These are phyloP conservation scores for Aspergillus pseudotamarii DNA, from an alignment of 2,329 filamentous ascomycete species.

Conservation along the genomic window DNA sequence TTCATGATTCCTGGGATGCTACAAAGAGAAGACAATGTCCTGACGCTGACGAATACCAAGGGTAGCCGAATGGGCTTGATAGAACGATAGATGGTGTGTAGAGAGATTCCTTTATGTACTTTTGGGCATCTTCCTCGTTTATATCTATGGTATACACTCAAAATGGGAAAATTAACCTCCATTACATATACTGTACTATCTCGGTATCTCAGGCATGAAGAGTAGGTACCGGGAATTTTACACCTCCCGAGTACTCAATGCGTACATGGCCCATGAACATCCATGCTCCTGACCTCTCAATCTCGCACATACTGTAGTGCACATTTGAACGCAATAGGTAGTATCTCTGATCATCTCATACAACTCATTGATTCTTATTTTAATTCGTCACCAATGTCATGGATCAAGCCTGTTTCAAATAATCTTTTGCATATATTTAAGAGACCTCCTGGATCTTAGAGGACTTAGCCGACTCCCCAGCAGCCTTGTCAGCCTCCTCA, in stretches of 20 bases:
- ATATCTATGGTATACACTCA: not conserved
- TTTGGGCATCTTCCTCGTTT: not conserved
- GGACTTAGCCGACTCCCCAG: constrained; percentile 41
- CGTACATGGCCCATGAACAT: not conserved
- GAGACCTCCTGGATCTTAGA: constrained; percentile 42
- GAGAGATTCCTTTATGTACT: not conserved
- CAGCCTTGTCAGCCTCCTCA: constrained; percentile 45
- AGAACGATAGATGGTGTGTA: not conserved
- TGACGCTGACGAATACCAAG: not conserved
- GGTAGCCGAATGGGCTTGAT: not conserved
- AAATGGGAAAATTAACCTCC: not conserved
- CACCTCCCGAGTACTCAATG: not conserved
- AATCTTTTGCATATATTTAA: constrained; percentile 22
- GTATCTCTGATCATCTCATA: constrained; percentile 10
- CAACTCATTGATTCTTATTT: constrained; percentile 26
- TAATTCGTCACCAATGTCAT: constrained; percentile 26
- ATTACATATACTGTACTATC: not conserved
- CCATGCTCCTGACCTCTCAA: not conserved
- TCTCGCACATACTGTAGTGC: not conserved
- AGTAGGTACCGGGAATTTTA: not conserved
- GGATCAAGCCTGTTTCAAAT: constrained; percentile 15
- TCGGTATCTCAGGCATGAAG: not conserved
- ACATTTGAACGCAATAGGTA: not conserved
- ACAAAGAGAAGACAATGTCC: not conserved
- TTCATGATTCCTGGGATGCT: not conserved